Percentiles rank a stretch among this genome's conserved stretches.
Evolutionary conservation across 352 stramenopile genomes (phyloP).

Genomic region (Peronospora farinosa): DNA sequence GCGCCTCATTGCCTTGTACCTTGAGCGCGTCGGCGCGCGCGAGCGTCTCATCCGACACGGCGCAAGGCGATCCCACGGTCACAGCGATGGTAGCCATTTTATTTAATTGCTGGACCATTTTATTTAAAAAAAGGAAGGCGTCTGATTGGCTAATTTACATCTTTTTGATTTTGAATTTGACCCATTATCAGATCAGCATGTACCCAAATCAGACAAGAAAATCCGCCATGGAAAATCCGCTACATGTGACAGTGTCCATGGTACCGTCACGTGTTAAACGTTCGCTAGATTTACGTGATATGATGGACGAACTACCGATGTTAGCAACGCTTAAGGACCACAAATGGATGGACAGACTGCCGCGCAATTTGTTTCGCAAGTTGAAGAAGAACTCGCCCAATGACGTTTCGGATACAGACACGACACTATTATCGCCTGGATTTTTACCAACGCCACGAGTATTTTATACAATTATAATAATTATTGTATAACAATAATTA

Average conservation of each 20-base stretch:
- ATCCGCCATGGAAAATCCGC: slow-evolving; percentile 19
- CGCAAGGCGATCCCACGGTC: slow-evolving; percentile 45
- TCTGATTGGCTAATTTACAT: neutral
- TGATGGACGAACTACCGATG: slow-evolving; percentile 60
- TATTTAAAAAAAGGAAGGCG: neutral
- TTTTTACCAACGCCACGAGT: slow-evolving; percentile 32
- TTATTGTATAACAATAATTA: neutral
- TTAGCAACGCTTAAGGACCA: slow-evolving; percentile 50
- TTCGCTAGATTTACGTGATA: slow-evolving; percentile 42
- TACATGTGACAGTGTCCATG: slow-evolving; percentile 18
- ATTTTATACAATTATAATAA: neutral
- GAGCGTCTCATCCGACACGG: slow-evolving; percentile 53
- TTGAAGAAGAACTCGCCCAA: slow-evolving; percentile 20
- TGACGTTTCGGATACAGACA: slow-evolving; percentile 15
- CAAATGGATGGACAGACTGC: slow-evolving; percentile 59
- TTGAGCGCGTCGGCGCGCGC: slow-evolving; percentile 75
- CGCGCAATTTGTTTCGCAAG: slow-evolving; percentile 31
- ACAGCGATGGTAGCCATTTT: slow-evolving; percentile 42
- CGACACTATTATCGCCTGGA: slow-evolving; percentile 23
- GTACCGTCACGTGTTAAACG: slow-evolving; percentile 15
- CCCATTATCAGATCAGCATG: too few relatives aligned
- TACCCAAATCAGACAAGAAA: neutral
- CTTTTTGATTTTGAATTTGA: too few relatives aligned
- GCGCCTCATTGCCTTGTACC: slow-evolving; percentile 73
- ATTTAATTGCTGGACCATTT: neutral